Evolutionary conservation across 2,329 filamentous ascomycete species (phyloP).

Genomic region (Epicoccum sorghinum): DNA sequence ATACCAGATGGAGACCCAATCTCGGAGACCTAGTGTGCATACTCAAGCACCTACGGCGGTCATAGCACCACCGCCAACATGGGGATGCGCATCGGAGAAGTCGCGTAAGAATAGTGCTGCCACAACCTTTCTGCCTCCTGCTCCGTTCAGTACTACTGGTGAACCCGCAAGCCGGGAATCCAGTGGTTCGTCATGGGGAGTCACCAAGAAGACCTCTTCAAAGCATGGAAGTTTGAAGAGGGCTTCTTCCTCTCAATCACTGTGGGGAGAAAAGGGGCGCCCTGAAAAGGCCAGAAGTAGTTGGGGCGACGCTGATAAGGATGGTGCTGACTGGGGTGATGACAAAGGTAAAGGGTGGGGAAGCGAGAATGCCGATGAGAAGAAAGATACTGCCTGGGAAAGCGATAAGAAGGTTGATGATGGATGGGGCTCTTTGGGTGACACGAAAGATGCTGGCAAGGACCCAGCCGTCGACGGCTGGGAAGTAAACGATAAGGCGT

Average conservation of each 20-base stretch:
- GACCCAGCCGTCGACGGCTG: neutral
- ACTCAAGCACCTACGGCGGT: neutral
- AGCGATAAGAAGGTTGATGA: neutral
- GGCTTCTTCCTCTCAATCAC: neutral
- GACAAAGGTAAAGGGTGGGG: neutral
- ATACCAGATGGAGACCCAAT: neutral
- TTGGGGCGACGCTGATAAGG: neutral
- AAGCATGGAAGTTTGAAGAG: neutral
- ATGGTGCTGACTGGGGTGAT: neutral
- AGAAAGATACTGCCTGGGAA: neutral
- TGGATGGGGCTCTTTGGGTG: neutral
- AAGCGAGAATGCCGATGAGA: neutral
- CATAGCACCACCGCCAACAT: conserved; percentile 9
- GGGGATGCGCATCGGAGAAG: conserved; percentile 6
- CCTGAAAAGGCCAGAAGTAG: neutral
- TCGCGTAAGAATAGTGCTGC: conserved; percentile 4
- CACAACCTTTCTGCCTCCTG: conserved; percentile 4
- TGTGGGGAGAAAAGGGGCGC: neutral
- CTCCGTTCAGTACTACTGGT: conserved; percentile 10
- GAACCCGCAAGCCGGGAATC: neutral
- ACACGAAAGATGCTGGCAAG: neutral
- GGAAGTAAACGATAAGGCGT: neutral
- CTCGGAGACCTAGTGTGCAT: conserved; percentile 1
- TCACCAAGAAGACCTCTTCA: neutral
- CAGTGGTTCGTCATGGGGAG: conserved; percentile 15